A percentile compares a stretch with the other conserved stretches of the same genome.
Evolutionary conservation across 768 basidiomycete species (phyloP).

Genomic region (Russula sp.): DNA sequence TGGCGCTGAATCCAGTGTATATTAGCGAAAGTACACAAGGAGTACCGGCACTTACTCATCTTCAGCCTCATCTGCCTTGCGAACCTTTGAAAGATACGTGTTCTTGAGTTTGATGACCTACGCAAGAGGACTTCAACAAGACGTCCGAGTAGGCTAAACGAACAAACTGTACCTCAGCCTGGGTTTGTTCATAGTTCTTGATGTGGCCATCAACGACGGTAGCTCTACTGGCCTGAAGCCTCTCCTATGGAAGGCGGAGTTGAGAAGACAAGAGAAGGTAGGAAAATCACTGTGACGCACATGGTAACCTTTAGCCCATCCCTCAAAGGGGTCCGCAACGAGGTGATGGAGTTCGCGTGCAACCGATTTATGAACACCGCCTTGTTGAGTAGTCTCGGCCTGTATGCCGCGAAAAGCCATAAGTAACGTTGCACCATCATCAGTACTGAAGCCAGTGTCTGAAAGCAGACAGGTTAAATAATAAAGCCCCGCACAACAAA

Average conservation of each 20-base stretch:
- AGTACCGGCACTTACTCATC: conserved; percentile 64
- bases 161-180: conserved; percentile 42
- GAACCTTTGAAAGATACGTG: conserved; percentile 67
- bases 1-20: conserved; percentile 45
- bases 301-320: conserved; percentile 73
- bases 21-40: conserved; percentile 6
- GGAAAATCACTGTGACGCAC: conserved; percentile 30
- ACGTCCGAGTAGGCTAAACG: not conserved
- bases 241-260: conserved; percentile 5
- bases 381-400: conserved; percentile 61
- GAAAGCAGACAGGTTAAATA: not conserved
- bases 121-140: not conserved
- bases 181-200: conserved; percentile 60
- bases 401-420: conserved; percentile 77
- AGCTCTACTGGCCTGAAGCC: conserved; percentile 10
- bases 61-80: conserved; percentile 85
- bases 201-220: conserved; percentile 29
- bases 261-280: not conserved
- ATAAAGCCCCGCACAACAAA: conserved; percentile 7
- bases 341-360: conserved; percentile 68
- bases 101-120: conserved; percentile 62
- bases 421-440: conserved; percentile 78
- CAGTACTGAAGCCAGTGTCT: conserved; percentile 65
- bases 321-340: conserved; percentile 73
- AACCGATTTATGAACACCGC: conserved; percentile 62